Base-by-base conservation (phyloP, 495 filamentous ascomycete species). In the Hypoxylon crocopeplum region DNA sequence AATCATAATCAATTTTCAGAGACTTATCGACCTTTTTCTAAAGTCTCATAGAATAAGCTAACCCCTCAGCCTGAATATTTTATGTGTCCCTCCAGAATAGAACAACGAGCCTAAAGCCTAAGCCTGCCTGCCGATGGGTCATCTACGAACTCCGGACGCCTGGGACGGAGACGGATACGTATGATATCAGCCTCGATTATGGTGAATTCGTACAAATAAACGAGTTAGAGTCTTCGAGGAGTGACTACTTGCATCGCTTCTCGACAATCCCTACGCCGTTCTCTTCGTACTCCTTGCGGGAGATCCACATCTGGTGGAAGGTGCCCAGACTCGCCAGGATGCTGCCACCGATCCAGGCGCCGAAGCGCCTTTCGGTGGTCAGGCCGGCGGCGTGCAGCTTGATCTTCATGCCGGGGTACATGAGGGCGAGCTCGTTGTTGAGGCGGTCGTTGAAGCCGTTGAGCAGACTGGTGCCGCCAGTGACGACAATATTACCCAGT, bases 281-380 rank as follows among this genome's bases (percentile, higher is more conserved):
- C 75, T 92, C 88, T 55, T 89, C 86, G 72, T 91, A 92, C 78
- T 92, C 88, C 75, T 89, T 88, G 70, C 77, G 86, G 13, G 87
- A 91, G 59, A 99, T 92, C 94, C 94, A 99, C 89, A 98, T 90
- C 70, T 97, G 93, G 78, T 99, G 94, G 74, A 99, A 99, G n/a
- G 91, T 96, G 7, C 95, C 95, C 78, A 99, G 73, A 75, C 92
- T 97, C 2, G 89, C 93, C 65, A 98, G 77, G 62, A 99, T 97
- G 77, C 92, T 97, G 11, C 94, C 94, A 19, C 94, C 94, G 59
- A 99, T 89, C 95, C 95, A 99, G 22, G 88, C 86, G 10, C 89
- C 92, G 72, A 93, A 98, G 51, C 88, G 85, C 44, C 94, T 77
- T 82, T 99, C 94, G 10, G 86, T 85, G 0, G 86, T 88, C 64